A percentile compares a stretch with the other conserved stretches of the same genome.
These are phyloP conservation scores for Sporothrix humicola DNA, from an alignment of 2,329 filamentous ascomycete genomes.

Conservation along the genomic window DNA sequence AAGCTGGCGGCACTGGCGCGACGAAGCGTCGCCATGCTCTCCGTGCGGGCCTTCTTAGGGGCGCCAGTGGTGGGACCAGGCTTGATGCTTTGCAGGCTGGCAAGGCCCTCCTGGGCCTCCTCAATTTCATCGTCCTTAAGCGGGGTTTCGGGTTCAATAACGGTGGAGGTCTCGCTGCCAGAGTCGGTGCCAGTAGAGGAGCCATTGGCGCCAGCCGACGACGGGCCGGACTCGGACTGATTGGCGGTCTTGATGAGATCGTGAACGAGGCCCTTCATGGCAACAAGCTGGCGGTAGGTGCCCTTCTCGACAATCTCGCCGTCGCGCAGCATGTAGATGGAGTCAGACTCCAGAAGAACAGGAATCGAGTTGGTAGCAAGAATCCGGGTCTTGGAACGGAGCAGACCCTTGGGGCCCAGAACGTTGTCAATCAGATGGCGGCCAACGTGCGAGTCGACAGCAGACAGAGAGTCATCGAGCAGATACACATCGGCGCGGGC, in stretches of 20 bases:
- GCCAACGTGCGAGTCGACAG: conserved; percentile 97
- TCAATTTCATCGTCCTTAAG: conserved; percentile 73
- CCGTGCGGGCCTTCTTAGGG: conserved; percentile 60
- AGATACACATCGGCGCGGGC: conserved; percentile 96
- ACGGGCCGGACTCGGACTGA: conserved; percentile 56
- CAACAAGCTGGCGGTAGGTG: conserved; percentile 87
- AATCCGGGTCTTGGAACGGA: conserved; percentile 85
- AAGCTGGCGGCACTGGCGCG: conserved; percentile 93
- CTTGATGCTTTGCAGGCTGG: conserved; percentile 78
- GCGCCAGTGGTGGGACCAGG: conserved; percentile 46
- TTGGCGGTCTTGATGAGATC: conserved; percentile 81
- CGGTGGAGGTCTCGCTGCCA: conserved; percentile 62
- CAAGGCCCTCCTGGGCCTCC: conserved; percentile 76
- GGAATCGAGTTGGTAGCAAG: conserved; percentile 95
- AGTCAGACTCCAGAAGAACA: conserved; percentile 86
- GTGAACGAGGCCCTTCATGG: conserved; percentile 89
- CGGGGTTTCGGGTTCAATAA: conserved; percentile 59
- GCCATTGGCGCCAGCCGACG: conserved; percentile 40
- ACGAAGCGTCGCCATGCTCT: conserved; percentile 80
- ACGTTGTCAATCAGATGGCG: conserved; percentile 94
- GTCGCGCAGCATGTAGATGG: conserved; percentile 82
- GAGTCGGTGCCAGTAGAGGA: conserved; percentile 43
- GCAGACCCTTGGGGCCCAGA: conserved; percentile 80
- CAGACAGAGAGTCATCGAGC: conserved; percentile 90
- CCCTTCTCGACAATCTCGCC: conserved; percentile 85